Conservation (phyloP, 371 early-diverging fungal genomes). For the Entomophthora muscae region DNA sequence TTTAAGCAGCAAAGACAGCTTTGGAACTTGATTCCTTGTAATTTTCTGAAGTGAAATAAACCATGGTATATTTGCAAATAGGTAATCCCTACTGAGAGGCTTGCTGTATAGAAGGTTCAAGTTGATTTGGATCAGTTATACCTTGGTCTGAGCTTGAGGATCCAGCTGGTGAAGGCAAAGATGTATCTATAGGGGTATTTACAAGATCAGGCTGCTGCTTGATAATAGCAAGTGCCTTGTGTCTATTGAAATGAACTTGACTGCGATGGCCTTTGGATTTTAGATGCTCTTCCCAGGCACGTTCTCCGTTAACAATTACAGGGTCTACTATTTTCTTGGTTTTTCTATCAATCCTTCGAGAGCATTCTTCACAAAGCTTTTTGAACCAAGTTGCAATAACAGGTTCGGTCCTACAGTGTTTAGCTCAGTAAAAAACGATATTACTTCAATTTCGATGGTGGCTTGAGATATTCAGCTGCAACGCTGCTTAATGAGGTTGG, state of each 20-base stretch:
- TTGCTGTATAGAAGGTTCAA: too few relatives aligned
- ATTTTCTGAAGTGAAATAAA: too few relatives aligned
- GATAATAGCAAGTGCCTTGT: background rate
- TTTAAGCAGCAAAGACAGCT: too few relatives aligned
- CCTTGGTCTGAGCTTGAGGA: too few relatives aligned
- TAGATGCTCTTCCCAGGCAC: slow-evolving; percentile 45
- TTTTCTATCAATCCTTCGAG: slow-evolving; percentile 8
- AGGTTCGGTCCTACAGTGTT: background rate
- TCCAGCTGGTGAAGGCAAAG: too few relatives aligned
- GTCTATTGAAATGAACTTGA: slow-evolving; percentile 1
- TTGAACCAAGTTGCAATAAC: slow-evolving; percentile 9
- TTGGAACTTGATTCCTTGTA: too few relatives aligned
- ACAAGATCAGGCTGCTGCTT: too few relatives aligned
- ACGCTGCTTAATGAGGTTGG: slow-evolving; percentile 12
- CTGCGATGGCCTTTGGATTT: slow-evolving; percentile 39
- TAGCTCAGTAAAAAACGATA: slow-evolving; percentile 8
- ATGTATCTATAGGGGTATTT: too few relatives aligned
- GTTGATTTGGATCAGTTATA: too few relatives aligned
- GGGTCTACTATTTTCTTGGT: slow-evolving; percentile 16
- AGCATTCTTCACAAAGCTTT: slow-evolving; percentile 4
- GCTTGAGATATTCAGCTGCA: slow-evolving; percentile 7
- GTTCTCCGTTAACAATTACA: slow-evolving; percentile 42
- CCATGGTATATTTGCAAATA: too few relatives aligned
- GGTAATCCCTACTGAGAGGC: too few relatives aligned
- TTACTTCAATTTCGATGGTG: slow-evolving; percentile 10